These are phyloP conservation scores for Calonectria honghensis DNA, from an alignment of 2,329 filamentous ascomycete genomes.

Conservation along the genomic window DNA sequence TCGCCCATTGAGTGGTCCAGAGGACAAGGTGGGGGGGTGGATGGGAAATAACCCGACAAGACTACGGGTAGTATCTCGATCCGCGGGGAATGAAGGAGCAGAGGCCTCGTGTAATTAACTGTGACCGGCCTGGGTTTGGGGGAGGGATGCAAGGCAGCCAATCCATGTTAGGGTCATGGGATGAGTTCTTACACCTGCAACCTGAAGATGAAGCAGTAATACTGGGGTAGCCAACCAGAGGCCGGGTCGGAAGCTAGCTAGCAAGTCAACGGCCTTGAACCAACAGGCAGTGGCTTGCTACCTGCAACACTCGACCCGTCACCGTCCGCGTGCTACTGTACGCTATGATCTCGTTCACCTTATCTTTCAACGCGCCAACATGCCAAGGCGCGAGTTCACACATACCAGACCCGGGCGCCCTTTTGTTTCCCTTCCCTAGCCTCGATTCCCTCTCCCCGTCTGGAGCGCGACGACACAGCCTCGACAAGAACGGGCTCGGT, in stretches of 20 bases:
- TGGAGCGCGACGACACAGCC: slow-evolving; percentile 55
- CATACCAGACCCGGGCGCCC: slow-evolving; percentile 21
- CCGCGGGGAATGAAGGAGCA: slow-evolving; percentile 20
- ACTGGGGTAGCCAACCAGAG: slow-evolving; percentile 10
- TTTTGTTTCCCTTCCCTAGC: slow-evolving; percentile 23
- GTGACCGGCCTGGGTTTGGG: slow-evolving; percentile 26
- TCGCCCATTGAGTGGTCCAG: slow-evolving; percentile 35
- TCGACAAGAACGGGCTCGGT: slow-evolving; percentile 46
- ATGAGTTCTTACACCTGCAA: slow-evolving; percentile 25
- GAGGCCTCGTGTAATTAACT: slow-evolving; percentile 27
- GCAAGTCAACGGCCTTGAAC: slow-evolving; percentile 9
- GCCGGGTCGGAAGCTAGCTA: slow-evolving; percentile 1
- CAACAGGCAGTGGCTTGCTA: slow-evolving; percentile 22
- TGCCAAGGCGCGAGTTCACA: slow-evolving; percentile 53
- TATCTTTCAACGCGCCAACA: slow-evolving; percentile 26
- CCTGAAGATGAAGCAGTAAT: slow-evolving; percentile 31
- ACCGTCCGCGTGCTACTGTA: slow-evolving; percentile 24
- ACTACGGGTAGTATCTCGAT: slow-evolving; percentile 27
- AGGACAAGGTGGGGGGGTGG: slow-evolving; percentile 24
- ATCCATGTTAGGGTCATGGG: slow-evolving; percentile 19
- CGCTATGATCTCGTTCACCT: slow-evolving; percentile 29
- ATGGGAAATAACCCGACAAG: slow-evolving; percentile 41
- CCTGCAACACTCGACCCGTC: slow-evolving; percentile 18
- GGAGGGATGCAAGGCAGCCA: slow-evolving; percentile 32
- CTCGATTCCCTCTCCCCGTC: slow-evolving; percentile 9